These are phyloP conservation scores for Ottelia alismoides DNA, from an alignment of 106 monocot species.

Conservation along the genomic window DNA sequence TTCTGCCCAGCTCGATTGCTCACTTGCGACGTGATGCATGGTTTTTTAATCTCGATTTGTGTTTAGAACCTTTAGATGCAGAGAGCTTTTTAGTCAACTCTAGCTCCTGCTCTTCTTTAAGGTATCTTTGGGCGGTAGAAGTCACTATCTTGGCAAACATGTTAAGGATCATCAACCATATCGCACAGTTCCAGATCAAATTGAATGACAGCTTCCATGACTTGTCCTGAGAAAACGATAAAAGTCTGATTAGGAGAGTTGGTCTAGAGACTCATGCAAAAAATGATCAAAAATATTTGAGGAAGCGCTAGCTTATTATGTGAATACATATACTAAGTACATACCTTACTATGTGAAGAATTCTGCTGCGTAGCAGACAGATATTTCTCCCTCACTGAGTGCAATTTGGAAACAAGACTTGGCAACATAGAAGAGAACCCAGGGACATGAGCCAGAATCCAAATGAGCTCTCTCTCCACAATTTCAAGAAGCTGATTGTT, in stretches of 20 bases:
- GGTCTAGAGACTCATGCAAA: too few species aligned
- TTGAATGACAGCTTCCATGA: slow-evolving; percentile 71
- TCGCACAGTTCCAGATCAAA: slow-evolving; percentile 63
- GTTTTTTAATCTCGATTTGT: too few species aligned
- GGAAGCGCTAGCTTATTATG: too few species aligned
- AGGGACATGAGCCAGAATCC: slow-evolving; percentile 33
- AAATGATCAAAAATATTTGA: too few species aligned
- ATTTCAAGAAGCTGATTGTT: slow-evolving; percentile 65
- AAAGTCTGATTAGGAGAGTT: too few species aligned
- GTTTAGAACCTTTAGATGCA: neutral
- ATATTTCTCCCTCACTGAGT: slow-evolving; percentile 38
- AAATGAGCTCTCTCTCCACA: slow-evolving; percentile 46
- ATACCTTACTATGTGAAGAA: slow-evolving; percentile 26
- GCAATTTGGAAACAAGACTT: slow-evolving; percentile 29
- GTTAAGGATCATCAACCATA: slow-evolving; percentile 81
- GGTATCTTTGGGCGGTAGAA: slow-evolving; percentile 61
- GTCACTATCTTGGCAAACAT: slow-evolving; percentile 66
- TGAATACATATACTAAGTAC: too few species aligned
- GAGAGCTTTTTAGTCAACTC: slow-evolving; percentile 27
- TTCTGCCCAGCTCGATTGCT: too few species aligned
- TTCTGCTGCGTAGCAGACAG: slow-evolving; percentile 15
- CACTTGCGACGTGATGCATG: too few species aligned
- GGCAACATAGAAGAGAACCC: slow-evolving; percentile 33
- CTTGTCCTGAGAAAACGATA: slow-evolving; percentile 41
- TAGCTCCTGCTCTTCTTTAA: slow-evolving; percentile 44